phyloP scores from a whole-genome alignment of 2,329 filamentous ascomycete genomes.

The Colletotrichum tofieldiae region DNA sequence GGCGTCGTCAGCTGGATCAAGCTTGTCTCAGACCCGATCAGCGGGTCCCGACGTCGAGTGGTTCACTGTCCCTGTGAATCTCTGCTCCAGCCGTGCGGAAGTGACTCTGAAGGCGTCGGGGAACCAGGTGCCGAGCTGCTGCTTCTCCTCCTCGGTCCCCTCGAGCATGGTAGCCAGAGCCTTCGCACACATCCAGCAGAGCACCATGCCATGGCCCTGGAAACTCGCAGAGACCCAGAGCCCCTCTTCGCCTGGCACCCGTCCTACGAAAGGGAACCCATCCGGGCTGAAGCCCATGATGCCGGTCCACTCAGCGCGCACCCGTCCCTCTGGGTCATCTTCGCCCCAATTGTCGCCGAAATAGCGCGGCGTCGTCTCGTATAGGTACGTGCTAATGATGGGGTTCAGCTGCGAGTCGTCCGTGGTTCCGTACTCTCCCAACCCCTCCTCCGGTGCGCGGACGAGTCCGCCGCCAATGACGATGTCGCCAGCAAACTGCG shows the following conservation, averaged over 20 bases:
- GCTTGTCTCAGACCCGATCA: conserved; percentile 1
- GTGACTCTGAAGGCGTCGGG: conserved; percentile 66
- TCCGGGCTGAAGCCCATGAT: conserved; percentile 72
- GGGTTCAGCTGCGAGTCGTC: conserved; percentile 69
- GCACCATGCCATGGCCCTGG: conserved; percentile 78
- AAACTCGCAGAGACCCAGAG: conserved; percentile 74
- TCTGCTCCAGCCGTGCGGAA: conserved; percentile 57
- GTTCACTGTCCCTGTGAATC: conserved; percentile 24
- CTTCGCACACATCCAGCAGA: conserved; percentile 72
- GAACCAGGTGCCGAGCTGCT: conserved; percentile 63
- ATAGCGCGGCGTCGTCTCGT: conserved; percentile 59
- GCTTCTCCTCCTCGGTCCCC: conserved; percentile 37
- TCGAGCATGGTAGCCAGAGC: conserved; percentile 71
- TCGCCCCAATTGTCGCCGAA: conserved; percentile 69
- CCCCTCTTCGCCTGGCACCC: conserved; percentile 59
- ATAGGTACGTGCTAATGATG: conserved; percentile 65
- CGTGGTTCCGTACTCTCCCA: conserved; percentile 68
- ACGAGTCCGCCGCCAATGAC: conserved; percentile 74
- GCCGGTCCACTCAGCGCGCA: conserved; percentile 67
- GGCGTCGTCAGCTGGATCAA: not conserved
- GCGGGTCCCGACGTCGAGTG: conserved; percentile 21
- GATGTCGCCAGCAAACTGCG: conserved; percentile 64
- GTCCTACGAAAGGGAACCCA: conserved; percentile 67
- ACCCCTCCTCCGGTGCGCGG: conserved; percentile 57
- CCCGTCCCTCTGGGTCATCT: conserved; percentile 57